Evolutionary conservation across 192 early-diverging fungal species (phyloP), one percentile per base, ranked within the genome.

Genomic region (Umbelopsis sp.): DNA sequence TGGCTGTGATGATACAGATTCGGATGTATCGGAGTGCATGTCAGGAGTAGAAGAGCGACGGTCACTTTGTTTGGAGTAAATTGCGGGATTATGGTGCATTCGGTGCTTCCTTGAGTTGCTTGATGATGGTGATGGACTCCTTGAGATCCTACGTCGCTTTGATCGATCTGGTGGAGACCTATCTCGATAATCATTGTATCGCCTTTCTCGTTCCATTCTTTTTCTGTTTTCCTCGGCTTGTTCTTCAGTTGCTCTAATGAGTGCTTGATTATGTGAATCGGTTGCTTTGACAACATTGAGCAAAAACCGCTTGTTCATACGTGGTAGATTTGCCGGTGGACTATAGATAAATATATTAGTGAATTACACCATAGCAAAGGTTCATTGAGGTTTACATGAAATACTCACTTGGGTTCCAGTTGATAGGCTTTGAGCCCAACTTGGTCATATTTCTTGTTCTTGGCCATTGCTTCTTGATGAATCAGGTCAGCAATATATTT

Each of bases 231-330:
- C 71, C n/a, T 61, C 23, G 3, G 81, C 84, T n/a, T 78, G 70
- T 55, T 79, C 81, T 68, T 85, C 82, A 21, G 78, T 76, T 2
- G 79, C 74, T 23, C 70, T 75, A 49, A 88, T 83, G 12, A 86
- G 69, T 4, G 78, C 71, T 50, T 88, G 78, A 35, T 88, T 88
- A 64, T 88, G 86, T 47, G 70, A 66, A 53, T 86, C 83, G 0
- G 85, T 86, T 50, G 74, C 82, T 68, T 85, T 86, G 45, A 88
- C 79, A 22, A 88, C 77, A 20, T 84, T 84, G 12, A 80, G 70
- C 3, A 88, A 74, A 55, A 88, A 88, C n/a, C 86, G 75, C 41
- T 82, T 88, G 66, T 88, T 88, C 23, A 85, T 82, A 46, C 83
- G 86, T 10, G 81, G 81, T 0, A 80, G 64, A 33, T 68, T 80